Base-by-base conservation (phyloP, 2,329 filamentous ascomycete species). In the Fusarium circinatum region DNA sequence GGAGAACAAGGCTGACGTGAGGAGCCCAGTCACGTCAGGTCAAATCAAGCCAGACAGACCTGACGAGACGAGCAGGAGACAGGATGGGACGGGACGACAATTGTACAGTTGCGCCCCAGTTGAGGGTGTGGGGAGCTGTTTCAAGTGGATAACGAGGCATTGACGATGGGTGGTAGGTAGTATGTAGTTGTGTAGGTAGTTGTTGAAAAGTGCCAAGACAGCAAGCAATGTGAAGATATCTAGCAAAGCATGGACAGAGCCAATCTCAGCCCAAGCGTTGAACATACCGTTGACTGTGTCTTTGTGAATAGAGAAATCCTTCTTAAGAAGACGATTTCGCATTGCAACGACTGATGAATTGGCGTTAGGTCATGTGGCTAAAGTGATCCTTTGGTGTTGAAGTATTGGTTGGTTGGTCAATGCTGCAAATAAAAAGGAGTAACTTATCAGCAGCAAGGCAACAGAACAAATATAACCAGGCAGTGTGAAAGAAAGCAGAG, bases 301-400 rank as follows among this genome's bases (percentile, higher is more conserved):
- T 61, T 78, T 80, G 64, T 82, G 81, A 61, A 82, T 82, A 57
- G 79, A 67, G 72, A 84, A 82, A 51, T 79, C 78, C 62, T 79
- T 81, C 58, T 79, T 80, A 54, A 79, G 76, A 39, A 83, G 73
- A 51, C 79, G 78, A 66, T 79, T 80, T 73, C 78, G 77, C 79
- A 83, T 83, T 51, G 68, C 68, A 76, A 52, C 59, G 57, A 57
- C 51, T 71, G 30, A 39, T 20, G 26, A 34, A 42, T 30, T 38
- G 49, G 34, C 61, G 51, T 58, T 45, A 39, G 34, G 38, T 32
- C 32, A 36, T 32, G 24, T 49, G 45, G 32, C 18, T 45, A 48
- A 28, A 28, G 18, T 24, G 26, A 44, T 55, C 20, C 9, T 32
- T 44, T 44, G 32, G 12, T 14, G n/a, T 49, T 17, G 20, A 36